Percentiles rank a stretch among this genome's conserved stretches.
Evolutionary conservation across 352 stramenopile species (phyloP).

Genomic region (Phytophthora crassamura): DNA sequence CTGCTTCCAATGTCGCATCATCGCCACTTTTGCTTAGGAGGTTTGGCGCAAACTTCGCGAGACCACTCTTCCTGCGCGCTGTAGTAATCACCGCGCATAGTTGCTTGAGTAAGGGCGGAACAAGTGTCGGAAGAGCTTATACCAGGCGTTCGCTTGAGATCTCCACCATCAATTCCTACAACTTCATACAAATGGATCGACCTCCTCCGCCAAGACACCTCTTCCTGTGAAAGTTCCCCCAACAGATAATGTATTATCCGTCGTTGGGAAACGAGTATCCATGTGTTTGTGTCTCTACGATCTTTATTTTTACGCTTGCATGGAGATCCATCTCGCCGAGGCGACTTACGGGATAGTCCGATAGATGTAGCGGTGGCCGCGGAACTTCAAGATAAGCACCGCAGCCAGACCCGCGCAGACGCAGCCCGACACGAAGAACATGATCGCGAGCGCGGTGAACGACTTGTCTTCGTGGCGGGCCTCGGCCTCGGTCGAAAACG

Average conservation of each 20-base stretch:
- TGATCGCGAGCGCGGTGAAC: slow-evolving; percentile 38
- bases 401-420: slow-evolving; percentile 50
- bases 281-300: no score
- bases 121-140: not conserved
- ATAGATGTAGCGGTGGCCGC: slow-evolving; percentile 66
- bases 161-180: no score
- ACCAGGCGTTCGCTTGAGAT: no score
- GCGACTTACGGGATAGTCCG: slow-evolving; percentile 51
- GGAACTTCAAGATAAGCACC: slow-evolving; percentile 56
- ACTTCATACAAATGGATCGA: no score
- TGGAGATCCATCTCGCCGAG: not conserved
- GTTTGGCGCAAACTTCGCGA: not conserved
- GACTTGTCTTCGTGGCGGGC: slow-evolving; percentile 21
- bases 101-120: slow-evolving; percentile 6
- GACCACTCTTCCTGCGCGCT: slow-evolving; percentile 11
- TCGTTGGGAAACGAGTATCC: slow-evolving; percentile 7
- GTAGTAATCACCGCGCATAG: slow-evolving; percentile 9
- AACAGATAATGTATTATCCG: no score
- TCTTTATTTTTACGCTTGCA: slow-evolving; percentile 7
- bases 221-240: no score
- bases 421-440: slow-evolving; percentile 71
- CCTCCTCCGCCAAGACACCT: no score
- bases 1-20: no score
- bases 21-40: no score
- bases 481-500: slow-evolving; percentile 16